A percentile compares a stretch with the other conserved stretches of the same genome.
Conservation (phyloP, 768 basidiomycete genomes). For the Flagelloscypha sp. region DNA sequence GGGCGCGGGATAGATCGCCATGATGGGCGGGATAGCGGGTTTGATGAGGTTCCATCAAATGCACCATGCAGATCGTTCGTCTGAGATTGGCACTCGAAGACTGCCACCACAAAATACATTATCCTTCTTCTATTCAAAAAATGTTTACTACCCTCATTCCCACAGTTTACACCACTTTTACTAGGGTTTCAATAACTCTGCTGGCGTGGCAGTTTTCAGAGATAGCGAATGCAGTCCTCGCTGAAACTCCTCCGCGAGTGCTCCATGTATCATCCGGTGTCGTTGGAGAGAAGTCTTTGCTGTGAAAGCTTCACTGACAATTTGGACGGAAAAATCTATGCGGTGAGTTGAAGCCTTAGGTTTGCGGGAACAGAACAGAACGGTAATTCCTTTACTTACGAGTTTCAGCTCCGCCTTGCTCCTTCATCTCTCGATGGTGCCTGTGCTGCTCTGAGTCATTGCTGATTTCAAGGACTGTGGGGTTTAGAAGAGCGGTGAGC, state of each 20-base stretch:
- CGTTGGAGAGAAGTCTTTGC: slow-evolving; percentile 77
- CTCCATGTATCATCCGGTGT: slow-evolving; percentile 71
- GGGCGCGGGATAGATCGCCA: slow-evolving; percentile 5
- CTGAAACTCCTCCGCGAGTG: slow-evolving; percentile 61
- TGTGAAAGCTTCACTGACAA: slow-evolving; percentile 65
- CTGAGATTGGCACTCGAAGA: slow-evolving; percentile 11
- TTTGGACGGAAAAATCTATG: slow-evolving; percentile 68
- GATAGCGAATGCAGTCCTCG: slow-evolving; percentile 73
- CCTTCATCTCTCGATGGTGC: slow-evolving; percentile 78
- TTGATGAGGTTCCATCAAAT: slow-evolving; percentile 9
- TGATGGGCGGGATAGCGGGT: slow-evolving; percentile 11
- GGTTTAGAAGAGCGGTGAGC: slow-evolving; percentile 56
- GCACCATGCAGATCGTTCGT: slow-evolving; percentile 5
- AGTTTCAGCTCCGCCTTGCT: slow-evolving; percentile 66
- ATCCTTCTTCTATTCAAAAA: slow-evolving; percentile 3
- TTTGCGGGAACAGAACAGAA: slow-evolving; percentile 8
- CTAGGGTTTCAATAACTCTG: no score
- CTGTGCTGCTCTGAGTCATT: slow-evolving; percentile 85
- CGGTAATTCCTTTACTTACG: slow-evolving; percentile 44
- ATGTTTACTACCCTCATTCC: not conserved
- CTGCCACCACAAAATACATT: slow-evolving; percentile 9
- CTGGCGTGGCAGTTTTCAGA: slow-evolving; percentile 62
- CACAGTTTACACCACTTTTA: no score
- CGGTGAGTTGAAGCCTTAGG: slow-evolving; percentile 4
- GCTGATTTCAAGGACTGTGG: slow-evolving; percentile 53